Evolutionary conservation across 164 flowering plant genomes (phyloP), one percentile per base, ranked within the genome.

Genomic region (Cinnamomum micranthum): DNA sequence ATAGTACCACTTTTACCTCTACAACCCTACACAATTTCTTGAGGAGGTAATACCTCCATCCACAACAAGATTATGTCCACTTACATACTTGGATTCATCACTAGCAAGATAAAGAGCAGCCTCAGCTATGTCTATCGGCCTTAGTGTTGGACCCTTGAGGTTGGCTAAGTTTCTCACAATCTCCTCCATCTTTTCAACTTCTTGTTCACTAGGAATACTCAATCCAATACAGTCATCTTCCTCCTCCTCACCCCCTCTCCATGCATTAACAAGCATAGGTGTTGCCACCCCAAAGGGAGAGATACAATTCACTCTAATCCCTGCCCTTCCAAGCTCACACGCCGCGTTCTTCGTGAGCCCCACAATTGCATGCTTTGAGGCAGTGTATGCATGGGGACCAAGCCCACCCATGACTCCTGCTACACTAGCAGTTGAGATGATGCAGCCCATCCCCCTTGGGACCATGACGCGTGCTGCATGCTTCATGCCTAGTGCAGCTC

Each of bases 241-340:
- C 5, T 75, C 85, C 2, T 71, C 86, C 2, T 33, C 73, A 12
- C 41, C 22, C 2, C 64, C 67, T 60, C 88, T 84, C 97, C 92
- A 90, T 19, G 92, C 98, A 74, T 90, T 84, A 2, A 87, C 81
- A 58, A 89, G 87, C 94, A 93, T 90, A 4, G 88, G 71, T 2
- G 98, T 93, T 15, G 96, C 94, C 59, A 92, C 94, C 73, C 93
- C 98, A 76, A 89, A 92, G 52, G 98, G 98, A n/a, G 98, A 93
- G 41, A 93, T 88, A 81, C 97, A 90, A 63, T 93, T 93, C 6
- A 90, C 96, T 71, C 97, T 77, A 64, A 93, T 90, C 74, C 98
- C 98, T 72, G 83, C 80, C 79, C 77, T 69, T 2, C 98, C 97
- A 1, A 93, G 84, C 83, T 93, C 98, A 50, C 93, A 88, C 0